Evolutionary conservation across 176 grass and related monocot genomes (phyloP), one percentile per base, ranked within the genome.

Genomic region (Cymbopogon citratus): DNA sequence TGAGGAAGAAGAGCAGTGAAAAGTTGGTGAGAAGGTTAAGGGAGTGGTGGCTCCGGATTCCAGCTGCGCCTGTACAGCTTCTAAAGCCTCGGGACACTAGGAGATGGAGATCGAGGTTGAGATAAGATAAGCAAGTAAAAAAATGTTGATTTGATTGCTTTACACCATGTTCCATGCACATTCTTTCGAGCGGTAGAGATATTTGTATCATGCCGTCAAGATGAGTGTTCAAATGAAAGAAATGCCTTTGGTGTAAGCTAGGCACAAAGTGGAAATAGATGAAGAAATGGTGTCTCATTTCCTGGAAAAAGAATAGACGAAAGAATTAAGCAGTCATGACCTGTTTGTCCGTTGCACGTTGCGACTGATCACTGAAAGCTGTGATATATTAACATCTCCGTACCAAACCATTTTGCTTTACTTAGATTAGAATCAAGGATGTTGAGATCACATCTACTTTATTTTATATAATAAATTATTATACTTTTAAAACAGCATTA

Each of bases 11-110:
- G 79, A 99, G 90, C 68, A 95, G 96, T 4, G 96, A 99, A 85
- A 95, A 91, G 31, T 49, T 95, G 80, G 66, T 91, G 77, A 85
- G 96, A 18, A 93, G 96, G 69, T 61, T 99, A 29, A 90, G 83
- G 45, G 92, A 99, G 73, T 93, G 96, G 91, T 99, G 96, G 92
- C 72, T 87, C 7, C 92, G 92, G 25, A 90, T 99, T 60, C 96
- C 96, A 1, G 92, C 92, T 3, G 92, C 92, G 15, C 96, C 89
- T 5, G 93, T 95, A 19, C 92, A 93, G 5, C 69, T 99, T 21
- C 2, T 88, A 79, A 90, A 77, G 46, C 77, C 78, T 43, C 67
- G 75, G 7, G 91, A 90, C 6, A 74, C 68, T 46, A 94, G 73
- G 44, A 87, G 84, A 84, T 85, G 78, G 49, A 89, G 83, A 60